Conservation (phyloP, 2,329 filamentous ascomycete genomes). For the Huntiella moniliformis region DNA sequence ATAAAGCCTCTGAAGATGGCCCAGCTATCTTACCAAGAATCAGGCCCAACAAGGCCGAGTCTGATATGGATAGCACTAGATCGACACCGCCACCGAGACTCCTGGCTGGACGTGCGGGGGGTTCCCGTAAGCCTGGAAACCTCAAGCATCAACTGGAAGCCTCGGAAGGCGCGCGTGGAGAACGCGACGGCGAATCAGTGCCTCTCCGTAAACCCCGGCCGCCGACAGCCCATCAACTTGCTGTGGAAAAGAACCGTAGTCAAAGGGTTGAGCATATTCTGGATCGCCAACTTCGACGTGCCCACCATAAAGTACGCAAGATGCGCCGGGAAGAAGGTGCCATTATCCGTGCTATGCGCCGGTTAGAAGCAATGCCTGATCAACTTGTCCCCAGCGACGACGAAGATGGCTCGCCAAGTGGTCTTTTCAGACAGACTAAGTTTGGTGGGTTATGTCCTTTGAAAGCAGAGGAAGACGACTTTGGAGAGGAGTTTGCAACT, state of each 20-base stretch:
- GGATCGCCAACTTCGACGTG: constrained; percentile 49
- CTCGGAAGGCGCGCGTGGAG: constrained; percentile 39
- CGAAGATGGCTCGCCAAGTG: constrained; percentile 22
- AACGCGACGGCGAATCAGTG: constrained; percentile 20
- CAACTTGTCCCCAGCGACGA: constrained; percentile 45
- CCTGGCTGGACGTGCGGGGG: constrained; percentile 4
- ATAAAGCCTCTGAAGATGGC: constrained; percentile 29
- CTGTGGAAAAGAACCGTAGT: constrained; percentile 59
- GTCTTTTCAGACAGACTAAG: constrained; percentile 34
- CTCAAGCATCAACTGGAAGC: constrained; percentile 43
- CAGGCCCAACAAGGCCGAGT: constrained; percentile 41
- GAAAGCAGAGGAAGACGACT: constrained; percentile 47
- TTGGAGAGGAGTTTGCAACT: constrained; percentile 52
- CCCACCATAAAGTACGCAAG: constrained; percentile 45
- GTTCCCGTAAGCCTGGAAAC: constrained; percentile 17
- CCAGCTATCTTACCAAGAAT: constrained; percentile 44
- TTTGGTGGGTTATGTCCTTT: constrained; percentile 47
- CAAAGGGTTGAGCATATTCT: constrained; percentile 69
- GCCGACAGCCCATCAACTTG: constrained; percentile 63
- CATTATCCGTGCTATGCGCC: constrained; percentile 46
- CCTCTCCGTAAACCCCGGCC: constrained; percentile 47
- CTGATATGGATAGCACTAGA: constrained; percentile 26
- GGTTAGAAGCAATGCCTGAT: constrained; percentile 37
- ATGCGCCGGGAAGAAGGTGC: constrained; percentile 44
- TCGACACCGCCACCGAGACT: constrained; percentile 21